These are phyloP conservation scores for Tuber magnatum DNA, from an alignment of 495 filamentous ascomycete genomes.

Conservation along the genomic window DNA sequence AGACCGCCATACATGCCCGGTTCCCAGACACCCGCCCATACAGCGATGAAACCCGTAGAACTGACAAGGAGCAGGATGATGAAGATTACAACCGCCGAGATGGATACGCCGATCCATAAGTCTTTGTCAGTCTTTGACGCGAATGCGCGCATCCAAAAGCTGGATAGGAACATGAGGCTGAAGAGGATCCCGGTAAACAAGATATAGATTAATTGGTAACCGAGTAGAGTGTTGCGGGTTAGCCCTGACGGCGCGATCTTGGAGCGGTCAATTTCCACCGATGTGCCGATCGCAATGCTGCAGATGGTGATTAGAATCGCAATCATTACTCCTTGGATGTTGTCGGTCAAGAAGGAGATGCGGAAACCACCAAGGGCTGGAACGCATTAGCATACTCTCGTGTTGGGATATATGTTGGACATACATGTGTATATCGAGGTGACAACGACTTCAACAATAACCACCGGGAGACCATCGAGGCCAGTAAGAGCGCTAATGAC, in stretches of 20 bases:
- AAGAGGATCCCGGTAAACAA: constrained; percentile 66
- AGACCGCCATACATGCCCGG: constrained; percentile 56
- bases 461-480: constrained; percentile 60
- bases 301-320: constrained; percentile 60
- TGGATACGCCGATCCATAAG: constrained; percentile 60
- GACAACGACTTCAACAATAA: constrained; percentile 64
- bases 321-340: constrained; percentile 68
- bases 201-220: constrained; percentile 73
- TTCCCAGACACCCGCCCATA: constrained; percentile 60
- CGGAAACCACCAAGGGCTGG: constrained; percentile 66
- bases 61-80: constrained; percentile 62
- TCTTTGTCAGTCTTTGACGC: constrained; percentile 68
- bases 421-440: constrained; percentile 73
- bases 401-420: constrained; percentile 23
- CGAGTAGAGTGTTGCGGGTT: constrained; percentile 54
- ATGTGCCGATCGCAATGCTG: constrained; percentile 62
- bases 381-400: constrained; percentile 6
- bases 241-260: constrained; percentile 57
- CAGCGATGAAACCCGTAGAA: constrained; percentile 60
- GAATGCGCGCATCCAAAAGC: constrained; percentile 76
- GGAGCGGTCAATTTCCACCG: constrained; percentile 60
- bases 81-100: constrained; percentile 56
- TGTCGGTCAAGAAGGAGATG: constrained; percentile 72
- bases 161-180: constrained; percentile 71
- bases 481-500: constrained; percentile 65